Percentiles rank a stretch among this genome's conserved stretches.
Conservation (phyloP, 352 stramenopile species). For the Pilasporangium apinafurcum region DNA sequence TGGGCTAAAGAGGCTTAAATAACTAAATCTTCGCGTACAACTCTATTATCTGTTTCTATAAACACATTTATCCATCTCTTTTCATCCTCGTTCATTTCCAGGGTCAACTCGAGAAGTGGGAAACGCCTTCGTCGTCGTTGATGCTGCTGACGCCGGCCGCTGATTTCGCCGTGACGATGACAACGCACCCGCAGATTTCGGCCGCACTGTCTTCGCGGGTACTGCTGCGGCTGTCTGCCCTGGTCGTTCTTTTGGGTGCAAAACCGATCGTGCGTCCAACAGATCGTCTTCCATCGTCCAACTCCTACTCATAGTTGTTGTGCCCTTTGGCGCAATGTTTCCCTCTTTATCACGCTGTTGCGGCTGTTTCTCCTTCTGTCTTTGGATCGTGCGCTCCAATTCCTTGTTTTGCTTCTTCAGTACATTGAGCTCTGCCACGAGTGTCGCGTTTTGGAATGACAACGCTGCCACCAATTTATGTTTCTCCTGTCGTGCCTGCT, state of each 20-base stretch:
- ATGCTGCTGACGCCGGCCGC: conserved; percentile 19
- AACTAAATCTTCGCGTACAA: no score
- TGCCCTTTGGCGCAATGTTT: no score
- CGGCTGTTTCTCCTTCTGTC: conserved; percentile 5
- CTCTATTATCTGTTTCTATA: no score
- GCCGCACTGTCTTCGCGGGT: no score
- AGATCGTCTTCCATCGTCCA: no score
- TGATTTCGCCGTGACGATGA: conserved; percentile 5
- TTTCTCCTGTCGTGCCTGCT: conserved; percentile 53
- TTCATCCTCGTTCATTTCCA: no score
- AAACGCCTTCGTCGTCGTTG: background rate
- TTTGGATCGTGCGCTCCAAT: conserved; percentile 35
- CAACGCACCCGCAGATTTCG: conserved; percentile 14
- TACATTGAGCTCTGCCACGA: conserved; percentile 61
- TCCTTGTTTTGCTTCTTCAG: conserved; percentile 60
- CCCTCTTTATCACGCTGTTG: conserved; percentile 5
- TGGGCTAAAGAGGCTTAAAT: conserved; percentile 29
- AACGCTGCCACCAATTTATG: conserved; percentile 65
- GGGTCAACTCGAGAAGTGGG: no score
- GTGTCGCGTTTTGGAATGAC: conserved; percentile 59
- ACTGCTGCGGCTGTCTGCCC: no score
- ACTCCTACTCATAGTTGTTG: no score
- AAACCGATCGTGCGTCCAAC: no score
- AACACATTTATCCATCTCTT: no score
- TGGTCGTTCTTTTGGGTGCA: no score